These are phyloP conservation scores for Leccinum longicurvipes DNA, from an alignment of 768 basidiomycete genomes.

Conservation along the genomic window DNA sequence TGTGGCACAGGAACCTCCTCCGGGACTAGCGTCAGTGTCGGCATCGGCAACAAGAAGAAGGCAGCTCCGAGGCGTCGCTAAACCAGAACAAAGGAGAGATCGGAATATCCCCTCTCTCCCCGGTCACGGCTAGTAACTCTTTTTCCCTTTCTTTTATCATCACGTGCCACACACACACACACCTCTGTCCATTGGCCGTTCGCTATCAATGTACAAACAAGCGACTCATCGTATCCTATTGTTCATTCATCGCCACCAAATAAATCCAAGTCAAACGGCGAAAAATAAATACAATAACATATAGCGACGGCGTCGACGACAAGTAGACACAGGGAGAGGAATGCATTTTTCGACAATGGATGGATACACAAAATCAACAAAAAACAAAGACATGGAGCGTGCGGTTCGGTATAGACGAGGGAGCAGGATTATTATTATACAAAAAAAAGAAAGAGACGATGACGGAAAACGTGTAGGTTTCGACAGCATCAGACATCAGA, in stretches of 20 bases:
- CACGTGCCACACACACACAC: too few species aligned
- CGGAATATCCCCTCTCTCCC: background rate
- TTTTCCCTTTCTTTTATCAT: background rate
- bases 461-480: background rate
- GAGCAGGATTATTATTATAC: background rate
- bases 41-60: slow-evolving; percentile 20
- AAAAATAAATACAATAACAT: background rate
- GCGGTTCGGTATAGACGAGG: background rate
- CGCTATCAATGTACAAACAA: too few species aligned
- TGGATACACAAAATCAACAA: background rate
- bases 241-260: background rate
- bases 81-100: background rate
- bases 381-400: background rate
- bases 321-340: background rate
- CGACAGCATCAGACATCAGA: background rate
- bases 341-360: background rate
- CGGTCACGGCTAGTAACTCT: background rate
- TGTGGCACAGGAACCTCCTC: background rate
- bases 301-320: background rate
- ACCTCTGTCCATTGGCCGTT: too few species aligned
- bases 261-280: background rate
- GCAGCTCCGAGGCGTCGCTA: slow-evolving; percentile 23
- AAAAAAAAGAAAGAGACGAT: background rate
- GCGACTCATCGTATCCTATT: background rate
- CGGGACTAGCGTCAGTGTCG: background rate